phyloP scores from a whole-genome alignment of 208 protist genomes.

The Endotrypanum monterogeii region DNA sequence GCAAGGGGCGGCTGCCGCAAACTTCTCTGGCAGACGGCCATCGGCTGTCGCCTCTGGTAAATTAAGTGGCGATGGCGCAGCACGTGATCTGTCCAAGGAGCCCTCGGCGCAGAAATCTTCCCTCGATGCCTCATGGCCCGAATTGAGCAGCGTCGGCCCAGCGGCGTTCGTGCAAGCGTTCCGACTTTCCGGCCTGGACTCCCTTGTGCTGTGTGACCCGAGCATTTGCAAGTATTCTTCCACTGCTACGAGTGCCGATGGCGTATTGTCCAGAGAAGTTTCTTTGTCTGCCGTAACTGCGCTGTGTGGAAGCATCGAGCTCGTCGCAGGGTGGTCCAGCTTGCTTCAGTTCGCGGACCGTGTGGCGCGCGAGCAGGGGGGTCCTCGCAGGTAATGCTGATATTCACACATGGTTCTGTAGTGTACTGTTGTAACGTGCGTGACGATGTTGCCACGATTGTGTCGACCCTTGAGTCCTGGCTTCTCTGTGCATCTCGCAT shows the following conservation, averaged over 20 bases:
- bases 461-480: not conserved
- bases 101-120: not conserved
- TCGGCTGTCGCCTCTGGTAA: not conserved
- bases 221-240: constrained; percentile 2
- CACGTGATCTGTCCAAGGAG: not conserved
- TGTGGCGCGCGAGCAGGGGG: constrained; percentile 17
- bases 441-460: not conserved
- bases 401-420: not conserved
- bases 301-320: constrained; percentile 59
- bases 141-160: constrained; percentile 23
- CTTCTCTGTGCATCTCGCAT: not conserved
- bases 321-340: constrained; percentile 36
- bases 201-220: constrained; percentile 49
- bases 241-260: not conserved
- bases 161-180: constrained; percentile 27
- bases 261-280: constrained; percentile 51
- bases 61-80: not conserved
- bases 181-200: constrained; percentile 26
- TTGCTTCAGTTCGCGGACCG: constrained; percentile 37
- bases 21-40: not conserved
- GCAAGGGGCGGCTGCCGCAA: not conserved
- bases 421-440: not conserved
- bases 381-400: not conserved
- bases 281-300: constrained; percentile 63
- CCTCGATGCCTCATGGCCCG: constrained; percentile 21